phyloP scores from a whole-genome alignment of 106 monocot species.

The Dioscorea zingiberensis region DNA sequence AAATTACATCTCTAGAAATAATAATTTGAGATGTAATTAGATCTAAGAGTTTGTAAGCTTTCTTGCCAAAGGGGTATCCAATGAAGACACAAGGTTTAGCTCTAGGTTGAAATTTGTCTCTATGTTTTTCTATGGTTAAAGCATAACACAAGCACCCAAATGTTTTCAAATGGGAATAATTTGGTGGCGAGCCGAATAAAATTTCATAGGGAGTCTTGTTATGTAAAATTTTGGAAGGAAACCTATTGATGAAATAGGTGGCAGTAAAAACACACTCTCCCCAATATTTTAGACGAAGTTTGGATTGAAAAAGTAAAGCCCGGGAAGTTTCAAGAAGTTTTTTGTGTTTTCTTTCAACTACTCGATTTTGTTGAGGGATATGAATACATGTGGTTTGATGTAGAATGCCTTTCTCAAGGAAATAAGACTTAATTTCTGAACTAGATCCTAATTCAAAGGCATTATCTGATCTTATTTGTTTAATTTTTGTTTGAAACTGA shows the following conservation, averaged over 20 bases:
- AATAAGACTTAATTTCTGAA: no score
- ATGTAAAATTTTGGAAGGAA: constrained; percentile 9
- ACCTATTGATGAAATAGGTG: constrained; percentile 5
- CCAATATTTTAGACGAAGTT: no score
- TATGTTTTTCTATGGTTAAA: not conserved
- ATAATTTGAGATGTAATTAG: no score
- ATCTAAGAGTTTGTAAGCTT: no score
- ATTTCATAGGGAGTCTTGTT: constrained; percentile 4
- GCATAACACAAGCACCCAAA: constrained; percentile 19
- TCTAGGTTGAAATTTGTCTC: not conserved
- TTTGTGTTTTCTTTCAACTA: constrained; percentile 10
- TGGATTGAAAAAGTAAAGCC: no score
- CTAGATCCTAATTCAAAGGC: no score
- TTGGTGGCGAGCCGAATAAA: no score
- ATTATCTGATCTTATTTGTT: no score
- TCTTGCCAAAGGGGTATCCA: constrained; percentile 10
- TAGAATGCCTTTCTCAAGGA: not conserved
- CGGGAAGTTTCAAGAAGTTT: constrained; percentile 15
- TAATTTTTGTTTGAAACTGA: no score
- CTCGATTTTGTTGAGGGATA: constrained; percentile 13
- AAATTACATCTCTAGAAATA: no score
- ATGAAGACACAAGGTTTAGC: constrained; percentile 1
- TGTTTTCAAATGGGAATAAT: not conserved
- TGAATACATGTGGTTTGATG: constrained; percentile 10
- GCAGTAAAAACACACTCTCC: no score